Evolutionary conservation across 2,329 filamentous ascomycete genomes (phyloP).

Genomic region (Trichoderma sp.): DNA sequence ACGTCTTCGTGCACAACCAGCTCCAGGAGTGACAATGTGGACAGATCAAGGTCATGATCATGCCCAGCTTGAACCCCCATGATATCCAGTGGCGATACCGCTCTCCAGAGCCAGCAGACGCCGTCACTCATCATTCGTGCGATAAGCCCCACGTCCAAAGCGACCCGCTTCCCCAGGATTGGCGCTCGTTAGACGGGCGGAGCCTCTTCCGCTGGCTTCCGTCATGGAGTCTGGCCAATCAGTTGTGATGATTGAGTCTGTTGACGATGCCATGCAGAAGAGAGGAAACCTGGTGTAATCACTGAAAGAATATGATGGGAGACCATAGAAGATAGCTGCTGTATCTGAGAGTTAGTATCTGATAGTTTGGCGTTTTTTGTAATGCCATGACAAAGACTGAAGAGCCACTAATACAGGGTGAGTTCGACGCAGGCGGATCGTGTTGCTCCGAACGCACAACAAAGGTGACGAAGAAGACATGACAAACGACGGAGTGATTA

Average conservation of each 20-base stretch:
- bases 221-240: background rate
- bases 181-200: background rate
- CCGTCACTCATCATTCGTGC: background rate
- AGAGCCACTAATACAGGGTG: no score
- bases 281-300: no score
- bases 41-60: background rate
- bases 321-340: no score
- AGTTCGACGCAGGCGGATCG: no score
- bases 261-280: background rate
- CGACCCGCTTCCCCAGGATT: conserved; percentile 22
- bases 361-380: no score
- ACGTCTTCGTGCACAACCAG: no score
- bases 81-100: conserved; percentile 4
- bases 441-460: no score
- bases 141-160: background rate
- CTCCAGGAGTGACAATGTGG: background rate
- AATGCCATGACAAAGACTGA: no score
- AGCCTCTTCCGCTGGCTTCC: conserved; percentile 1
- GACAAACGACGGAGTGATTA: no score
- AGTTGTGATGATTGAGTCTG: background rate
- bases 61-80: background rate
- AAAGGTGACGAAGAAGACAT: no score
- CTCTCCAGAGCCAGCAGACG: background rate
- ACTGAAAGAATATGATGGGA: no score
- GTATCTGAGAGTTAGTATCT: no score